phyloP scores from a whole-genome alignment of 441 rosid genomes.

The Aleurites moluccanus region DNA sequence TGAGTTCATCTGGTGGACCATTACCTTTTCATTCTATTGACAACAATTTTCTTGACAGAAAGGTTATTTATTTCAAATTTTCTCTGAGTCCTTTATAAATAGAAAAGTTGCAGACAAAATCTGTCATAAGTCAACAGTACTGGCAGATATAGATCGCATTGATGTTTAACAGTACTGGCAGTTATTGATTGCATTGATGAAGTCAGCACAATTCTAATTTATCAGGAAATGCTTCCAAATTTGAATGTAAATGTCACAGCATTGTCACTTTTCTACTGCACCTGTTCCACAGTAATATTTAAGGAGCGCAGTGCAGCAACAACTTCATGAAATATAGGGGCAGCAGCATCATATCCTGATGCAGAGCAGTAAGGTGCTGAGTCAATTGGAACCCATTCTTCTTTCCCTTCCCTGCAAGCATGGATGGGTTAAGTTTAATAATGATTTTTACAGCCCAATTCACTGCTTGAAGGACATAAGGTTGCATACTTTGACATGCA shows the following conservation, averaged over 20 bases:
- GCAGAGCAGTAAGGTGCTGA: constrained; percentile 72
- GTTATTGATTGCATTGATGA: not conserved
- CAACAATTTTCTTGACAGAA: not conserved
- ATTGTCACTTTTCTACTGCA: constrained; percentile 22
- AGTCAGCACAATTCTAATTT: not conserved
- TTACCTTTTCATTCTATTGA: no score
- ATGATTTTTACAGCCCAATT: not conserved
- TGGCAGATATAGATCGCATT: not conserved
- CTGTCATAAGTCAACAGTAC: not conserved
- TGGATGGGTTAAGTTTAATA: not conserved
- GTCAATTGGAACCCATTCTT: constrained; percentile 86
- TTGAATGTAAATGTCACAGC: constrained; percentile 12
- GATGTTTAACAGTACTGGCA: not conserved
- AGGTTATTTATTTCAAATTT: not conserved
- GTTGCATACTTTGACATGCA: constrained; percentile 46
- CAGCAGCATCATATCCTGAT: constrained; percentile 62
- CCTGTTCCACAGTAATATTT: constrained; percentile 86
- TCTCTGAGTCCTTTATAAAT: not conserved
- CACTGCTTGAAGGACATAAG: constrained; percentile 9
- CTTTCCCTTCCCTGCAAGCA: constrained; percentile 70
- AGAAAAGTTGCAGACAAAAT: not conserved
- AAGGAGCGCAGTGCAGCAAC: constrained; percentile 57
- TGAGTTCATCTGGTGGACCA: not conserved
- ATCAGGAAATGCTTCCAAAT: not conserved
- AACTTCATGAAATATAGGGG: constrained; percentile 67